Evolutionary conservation across 2,329 filamentous ascomycete genomes (phyloP).

Genomic region (Aspergillus quadricinctus): DNA sequence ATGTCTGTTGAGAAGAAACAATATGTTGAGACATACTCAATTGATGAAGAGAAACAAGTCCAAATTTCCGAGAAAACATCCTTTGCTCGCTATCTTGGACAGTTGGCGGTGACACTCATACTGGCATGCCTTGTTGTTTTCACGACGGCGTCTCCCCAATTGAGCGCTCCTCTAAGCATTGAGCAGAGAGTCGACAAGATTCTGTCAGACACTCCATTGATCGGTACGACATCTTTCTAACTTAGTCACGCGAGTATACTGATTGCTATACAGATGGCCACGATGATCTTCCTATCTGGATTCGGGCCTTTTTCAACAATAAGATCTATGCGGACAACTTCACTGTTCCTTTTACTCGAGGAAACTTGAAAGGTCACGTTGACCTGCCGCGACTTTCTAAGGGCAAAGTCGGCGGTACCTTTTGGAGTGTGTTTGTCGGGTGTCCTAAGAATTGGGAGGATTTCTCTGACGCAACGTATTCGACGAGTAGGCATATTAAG

Average conservation of each 20-base stretch:
- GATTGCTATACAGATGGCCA: slow-evolving; percentile 66
- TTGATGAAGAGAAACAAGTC: background rate
- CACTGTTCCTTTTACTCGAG: slow-evolving; percentile 67
- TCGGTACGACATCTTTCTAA: slow-evolving; percentile 31
- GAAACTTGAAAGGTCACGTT: slow-evolving; percentile 65
- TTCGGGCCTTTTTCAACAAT: slow-evolving; percentile 66
- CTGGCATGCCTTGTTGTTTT: slow-evolving; percentile 5
- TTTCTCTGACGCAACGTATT: slow-evolving; percentile 70
- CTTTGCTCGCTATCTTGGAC: background rate
- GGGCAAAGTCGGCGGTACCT: slow-evolving; percentile 70
- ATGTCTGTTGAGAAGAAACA: background rate
- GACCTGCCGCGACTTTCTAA: slow-evolving; percentile 71
- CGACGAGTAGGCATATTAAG: slow-evolving; percentile 49
- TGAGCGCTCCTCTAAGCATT: slow-evolving; percentile 16
- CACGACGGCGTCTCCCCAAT: slow-evolving; percentile 2
- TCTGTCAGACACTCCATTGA: slow-evolving; percentile 45
- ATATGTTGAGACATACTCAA: background rate
- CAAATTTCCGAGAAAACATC: background rate
- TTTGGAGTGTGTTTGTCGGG: slow-evolving; percentile 82
- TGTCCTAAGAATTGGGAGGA: slow-evolving; percentile 71
- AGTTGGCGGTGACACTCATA: background rate
- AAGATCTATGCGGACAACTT: slow-evolving; percentile 73
- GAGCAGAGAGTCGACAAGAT: slow-evolving; percentile 42
- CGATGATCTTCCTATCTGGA: slow-evolving; percentile 75
- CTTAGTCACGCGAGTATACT: background rate